Evolutionary conservation across 2,329 filamentous ascomycete species (phyloP).

Genomic region (Trematosphaeria pertusa): DNA sequence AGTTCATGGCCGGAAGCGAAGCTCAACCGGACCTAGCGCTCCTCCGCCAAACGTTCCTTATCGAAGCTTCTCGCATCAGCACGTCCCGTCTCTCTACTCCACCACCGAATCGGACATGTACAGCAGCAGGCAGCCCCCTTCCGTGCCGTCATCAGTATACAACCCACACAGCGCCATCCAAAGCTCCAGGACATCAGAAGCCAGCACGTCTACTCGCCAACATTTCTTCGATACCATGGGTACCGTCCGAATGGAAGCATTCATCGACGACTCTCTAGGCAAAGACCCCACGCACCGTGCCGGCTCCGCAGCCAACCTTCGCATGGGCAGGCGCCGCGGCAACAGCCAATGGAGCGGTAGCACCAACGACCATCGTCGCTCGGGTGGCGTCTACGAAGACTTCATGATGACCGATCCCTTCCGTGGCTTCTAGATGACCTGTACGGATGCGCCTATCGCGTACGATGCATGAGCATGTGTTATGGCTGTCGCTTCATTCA

Average conservation of each 20-base stretch:
- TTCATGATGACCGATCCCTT: slow-evolving; percentile 43
- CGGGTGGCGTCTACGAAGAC: slow-evolving; percentile 42
- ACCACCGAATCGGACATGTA: slow-evolving; percentile 49
- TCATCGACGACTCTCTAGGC: slow-evolving; percentile 67
- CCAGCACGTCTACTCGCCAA: slow-evolving; percentile 55
- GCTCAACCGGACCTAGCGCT: slow-evolving; percentile 81
- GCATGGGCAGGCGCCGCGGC: slow-evolving; percentile 37
- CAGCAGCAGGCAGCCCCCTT: slow-evolving; percentile 39
- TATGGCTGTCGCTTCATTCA: slow-evolving; percentile 5
- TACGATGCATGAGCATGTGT: slow-evolving; percentile 3
- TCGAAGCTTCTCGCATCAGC: slow-evolving; percentile 73
- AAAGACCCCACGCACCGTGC: slow-evolving; percentile 26
- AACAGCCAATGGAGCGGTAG: slow-evolving; percentile 48
- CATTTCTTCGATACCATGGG: slow-evolving; percentile 86
- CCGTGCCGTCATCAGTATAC: slow-evolving; percentile 48
- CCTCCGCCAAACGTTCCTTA: slow-evolving; percentile 72
- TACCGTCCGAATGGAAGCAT: slow-evolving; percentile 96
- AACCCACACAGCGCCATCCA: slow-evolving; percentile 48
- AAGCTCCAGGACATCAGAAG: slow-evolving; percentile 61
- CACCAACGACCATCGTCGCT: slow-evolving; percentile 37
- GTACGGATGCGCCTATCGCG: slow-evolving; percentile 9
- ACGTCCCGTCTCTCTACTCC: slow-evolving; percentile 49
- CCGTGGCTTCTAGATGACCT: slow-evolving; percentile 39
- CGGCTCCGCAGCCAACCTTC: slow-evolving; percentile 23
- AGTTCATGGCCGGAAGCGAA: slow-evolving; percentile 82